These are phyloP conservation scores for Metschnikowia drakensbergensis DNA, from an alignment of 805 yeast species.

Conservation along the genomic window DNA sequence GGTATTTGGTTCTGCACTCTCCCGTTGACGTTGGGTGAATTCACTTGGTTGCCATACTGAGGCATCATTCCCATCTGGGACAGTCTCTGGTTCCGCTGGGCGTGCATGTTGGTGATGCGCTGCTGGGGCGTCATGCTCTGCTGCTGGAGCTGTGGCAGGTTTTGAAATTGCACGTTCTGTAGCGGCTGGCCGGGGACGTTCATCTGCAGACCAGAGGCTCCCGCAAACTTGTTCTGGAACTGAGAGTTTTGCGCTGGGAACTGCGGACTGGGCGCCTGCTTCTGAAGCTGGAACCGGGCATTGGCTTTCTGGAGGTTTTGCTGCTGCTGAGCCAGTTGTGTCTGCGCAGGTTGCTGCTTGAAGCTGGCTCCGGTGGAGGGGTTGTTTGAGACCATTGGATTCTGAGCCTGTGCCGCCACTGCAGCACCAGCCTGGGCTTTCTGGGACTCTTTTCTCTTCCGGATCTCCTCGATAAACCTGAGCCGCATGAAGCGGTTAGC, in stretches of 20 bases:
- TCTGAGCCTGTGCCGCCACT: conserved; percentile 34
- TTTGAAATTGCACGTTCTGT: not conserved
- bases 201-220: not conserved
- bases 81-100: conserved; percentile 6
- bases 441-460: conserved; percentile 55
- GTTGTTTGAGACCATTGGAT: conserved; percentile 3
- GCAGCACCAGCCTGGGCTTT: conserved; percentile 40
- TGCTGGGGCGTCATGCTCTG: conserved; percentile 2
- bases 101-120: conserved; percentile 2
- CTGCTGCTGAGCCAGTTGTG: conserved; percentile 2
- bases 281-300: conserved; percentile 3
- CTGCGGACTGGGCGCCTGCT: conserved; percentile 3
- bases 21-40: not conserved
- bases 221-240: not conserved
- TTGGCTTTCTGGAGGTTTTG: not conserved
- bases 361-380: conserved; percentile 1
- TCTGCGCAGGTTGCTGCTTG: conserved; percentile 7
- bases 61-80: conserved; percentile 3
- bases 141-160: conserved; percentile 2
- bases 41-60: conserved; percentile 1
- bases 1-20: not conserved
- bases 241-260: not conserved
- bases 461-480: conserved; percentile 82
- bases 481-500: conserved; percentile 77
- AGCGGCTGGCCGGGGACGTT: not conserved